phyloP scores from a whole-genome alignment of 768 basidiomycete genomes.

The Macrolepiota fuliginosa region DNA sequence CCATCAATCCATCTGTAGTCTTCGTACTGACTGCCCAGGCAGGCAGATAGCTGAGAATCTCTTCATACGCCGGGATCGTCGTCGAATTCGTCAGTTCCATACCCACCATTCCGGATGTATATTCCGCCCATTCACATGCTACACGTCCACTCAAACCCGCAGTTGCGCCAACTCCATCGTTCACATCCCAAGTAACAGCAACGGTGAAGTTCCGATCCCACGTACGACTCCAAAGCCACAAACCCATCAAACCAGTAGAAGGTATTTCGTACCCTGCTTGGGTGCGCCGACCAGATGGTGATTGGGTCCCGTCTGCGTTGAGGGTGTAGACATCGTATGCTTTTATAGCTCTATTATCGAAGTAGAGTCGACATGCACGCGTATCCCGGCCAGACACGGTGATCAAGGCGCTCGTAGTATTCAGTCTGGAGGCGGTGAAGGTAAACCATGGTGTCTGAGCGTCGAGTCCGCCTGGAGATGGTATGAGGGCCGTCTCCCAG shows the following conservation, averaged over 20 bases:
- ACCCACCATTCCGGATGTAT: conserved; percentile 46
- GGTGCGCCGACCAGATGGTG: conserved; percentile 22
- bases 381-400: conserved; percentile 55
- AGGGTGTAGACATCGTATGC: conserved; percentile 3
- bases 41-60: conserved; percentile 61
- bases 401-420: conserved; percentile 26
- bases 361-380: conserved; percentile 60
- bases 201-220: conserved; percentile 57
- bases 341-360: conserved; percentile 35
- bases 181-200: conserved; percentile 44
- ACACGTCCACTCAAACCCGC: conserved; percentile 37
- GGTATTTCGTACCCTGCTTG: conserved; percentile 42
- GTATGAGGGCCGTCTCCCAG: conserved; percentile 42
- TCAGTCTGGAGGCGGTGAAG: conserved; percentile 32
- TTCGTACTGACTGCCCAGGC: conserved; percentile 65
- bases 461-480: conserved; percentile 33
- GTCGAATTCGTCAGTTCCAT: conserved; percentile 25
- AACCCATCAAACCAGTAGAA: conserved; percentile 23
- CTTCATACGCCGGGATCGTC: conserved; percentile 69
- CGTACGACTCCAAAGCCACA: conserved; percentile 57
- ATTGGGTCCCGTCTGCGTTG: conserved; percentile 1
- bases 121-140: conserved; percentile 66
- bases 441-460: conserved; percentile 36
- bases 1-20: conserved; percentile 53
- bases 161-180: conserved; percentile 12